Evolutionary conservation across 805 yeast species (phyloP), one percentile per base, ranked within the genome.

Genomic region (Suhomyces faveliae): DNA sequence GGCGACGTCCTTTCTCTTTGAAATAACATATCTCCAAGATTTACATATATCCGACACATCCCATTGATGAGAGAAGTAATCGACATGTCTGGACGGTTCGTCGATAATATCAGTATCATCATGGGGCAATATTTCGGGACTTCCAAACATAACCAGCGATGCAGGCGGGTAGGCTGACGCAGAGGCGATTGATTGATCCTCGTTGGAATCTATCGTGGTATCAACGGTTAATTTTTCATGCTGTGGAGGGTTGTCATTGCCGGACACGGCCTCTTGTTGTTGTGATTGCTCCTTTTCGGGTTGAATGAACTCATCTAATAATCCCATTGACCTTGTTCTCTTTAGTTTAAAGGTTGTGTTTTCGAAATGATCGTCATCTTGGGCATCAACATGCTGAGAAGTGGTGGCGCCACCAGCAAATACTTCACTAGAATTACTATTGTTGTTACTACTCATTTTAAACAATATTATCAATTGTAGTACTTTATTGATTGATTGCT

Each of bases 11-110:
- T 87, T 87, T 40, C 96, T 79, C 57, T 87, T 83, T 52, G 82
- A 69, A 38, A 89, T 90, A 48, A 94, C 86, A 63, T 94, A 94
- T 55, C 96, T 78, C 99, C 99, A 94, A 24, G 97, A 89, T 53
- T 88, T 88, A 10, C 96, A 88, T 24, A 94, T 88, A 63, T 94
- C 99, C 4, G 83, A 71, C 54, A 91, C 98, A 57, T 89, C 89
- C 99, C 99, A 94, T 64, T 94, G 78, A 64, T 94, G 97, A 4
- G 96, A 87, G 44, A 94, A 75, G 67, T 94, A 94, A 70, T 94
- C 99, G 7, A 94, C 99, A 62, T 91, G 97, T 46, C 85, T 79
- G 43, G 87, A 80, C 4, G 98, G 97, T 59, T 87, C 94, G 55
- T 81, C 80, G 45, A 79, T 79, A 30, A 91, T 74, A 60, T 86